Conservation (phyloP, 2,329 filamentous ascomycete genomes). For the Ascochyta viciae-villosae region DNA sequence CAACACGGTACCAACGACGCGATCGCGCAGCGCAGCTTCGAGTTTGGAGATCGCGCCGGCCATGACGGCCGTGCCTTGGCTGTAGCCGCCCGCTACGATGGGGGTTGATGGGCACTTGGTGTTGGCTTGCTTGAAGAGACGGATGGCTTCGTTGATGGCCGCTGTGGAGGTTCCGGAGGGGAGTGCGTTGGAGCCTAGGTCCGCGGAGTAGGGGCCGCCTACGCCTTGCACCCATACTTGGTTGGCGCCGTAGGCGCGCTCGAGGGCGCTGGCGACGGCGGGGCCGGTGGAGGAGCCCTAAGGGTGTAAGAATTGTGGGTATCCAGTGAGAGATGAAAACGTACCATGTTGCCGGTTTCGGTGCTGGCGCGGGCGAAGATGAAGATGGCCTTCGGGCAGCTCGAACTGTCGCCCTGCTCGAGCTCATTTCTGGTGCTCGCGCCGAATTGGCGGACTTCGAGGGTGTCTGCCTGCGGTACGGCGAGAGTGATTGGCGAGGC, state of each 20-base stretch:
- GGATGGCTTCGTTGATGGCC: slow-evolving; percentile 45
- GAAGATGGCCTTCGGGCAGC: slow-evolving; percentile 37
- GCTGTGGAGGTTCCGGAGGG: slow-evolving; percentile 40
- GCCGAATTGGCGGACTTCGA: slow-evolving; percentile 25
- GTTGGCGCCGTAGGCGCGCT: slow-evolving; percentile 30
- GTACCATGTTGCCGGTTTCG: slow-evolving; percentile 39
- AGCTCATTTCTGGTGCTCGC: slow-evolving; percentile 28
- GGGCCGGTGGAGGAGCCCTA: slow-evolving; percentile 33
- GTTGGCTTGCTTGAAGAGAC: slow-evolving; percentile 47
- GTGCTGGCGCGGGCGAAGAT: slow-evolving; percentile 38
- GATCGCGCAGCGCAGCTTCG: slow-evolving; percentile 30
- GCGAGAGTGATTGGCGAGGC: slow-evolving; percentile 21
- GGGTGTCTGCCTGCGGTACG: neutral
- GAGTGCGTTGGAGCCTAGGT: slow-evolving; percentile 43
- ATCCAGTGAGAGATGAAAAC: neutral
- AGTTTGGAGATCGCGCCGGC: slow-evolving; percentile 43
- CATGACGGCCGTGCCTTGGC: slow-evolving; percentile 51
- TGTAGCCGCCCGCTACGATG: slow-evolving; percentile 52
- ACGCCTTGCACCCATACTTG: slow-evolving; percentile 44
- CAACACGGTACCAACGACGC: slow-evolving; percentile 49
- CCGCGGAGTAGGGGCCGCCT: slow-evolving; percentile 46
- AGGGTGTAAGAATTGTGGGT: neutral
- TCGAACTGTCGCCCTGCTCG: slow-evolving; percentile 23
- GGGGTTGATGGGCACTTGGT: slow-evolving; percentile 48
- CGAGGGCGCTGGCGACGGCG: slow-evolving; percentile 28